phyloP scores from a whole-genome alignment of 345 rosid species.

The Arabidopsis suecica region DNA sequence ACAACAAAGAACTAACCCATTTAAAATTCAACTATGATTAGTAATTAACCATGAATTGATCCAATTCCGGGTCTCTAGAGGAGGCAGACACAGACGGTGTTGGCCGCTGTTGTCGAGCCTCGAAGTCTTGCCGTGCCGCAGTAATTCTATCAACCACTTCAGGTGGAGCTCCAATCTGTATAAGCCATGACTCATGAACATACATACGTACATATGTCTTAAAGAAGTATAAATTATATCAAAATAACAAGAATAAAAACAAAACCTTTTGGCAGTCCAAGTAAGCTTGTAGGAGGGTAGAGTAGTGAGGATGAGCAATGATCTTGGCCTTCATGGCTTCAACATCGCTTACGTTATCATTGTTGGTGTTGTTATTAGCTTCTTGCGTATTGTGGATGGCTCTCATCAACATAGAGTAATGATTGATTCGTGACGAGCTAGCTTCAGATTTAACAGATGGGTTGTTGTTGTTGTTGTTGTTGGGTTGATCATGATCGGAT shows the following conservation, averaged over 20 bases:
- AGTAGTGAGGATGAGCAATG: constrained; percentile 89
- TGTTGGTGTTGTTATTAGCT: constrained; percentile 45
- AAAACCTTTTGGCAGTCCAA: constrained; percentile 94
- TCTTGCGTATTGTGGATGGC: constrained; percentile 55
- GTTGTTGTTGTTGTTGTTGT: constrained; percentile 32
- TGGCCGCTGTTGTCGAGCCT: constrained; percentile 63
- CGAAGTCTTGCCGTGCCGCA: constrained; percentile 78
- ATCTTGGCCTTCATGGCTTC: constrained; percentile 95
- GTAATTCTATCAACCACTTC: constrained; percentile 74
- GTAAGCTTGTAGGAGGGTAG: constrained; percentile 88
- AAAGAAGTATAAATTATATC: neutral
- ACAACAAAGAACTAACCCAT: constrained; percentile 1
- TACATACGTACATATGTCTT: neutral
- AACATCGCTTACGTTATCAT: constrained; percentile 44
- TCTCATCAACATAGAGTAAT: constrained; percentile 66
- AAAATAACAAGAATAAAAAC: neutral
- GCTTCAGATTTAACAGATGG: constrained; percentile 81
- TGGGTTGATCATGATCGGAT: constrained; percentile 54
- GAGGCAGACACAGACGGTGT: constrained; percentile 52
- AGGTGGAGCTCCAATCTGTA: constrained; percentile 95
- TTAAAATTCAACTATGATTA: neutral
- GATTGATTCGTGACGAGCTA: constrained; percentile 56
- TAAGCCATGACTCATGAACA: constrained; percentile 28
- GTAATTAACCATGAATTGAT: constrained; percentile 89
- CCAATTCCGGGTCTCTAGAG: constrained; percentile 88